phyloP scores from a whole-genome alignment of 1,284 basidiomycete species.

The Papiliotrema nemorosa region DNA sequence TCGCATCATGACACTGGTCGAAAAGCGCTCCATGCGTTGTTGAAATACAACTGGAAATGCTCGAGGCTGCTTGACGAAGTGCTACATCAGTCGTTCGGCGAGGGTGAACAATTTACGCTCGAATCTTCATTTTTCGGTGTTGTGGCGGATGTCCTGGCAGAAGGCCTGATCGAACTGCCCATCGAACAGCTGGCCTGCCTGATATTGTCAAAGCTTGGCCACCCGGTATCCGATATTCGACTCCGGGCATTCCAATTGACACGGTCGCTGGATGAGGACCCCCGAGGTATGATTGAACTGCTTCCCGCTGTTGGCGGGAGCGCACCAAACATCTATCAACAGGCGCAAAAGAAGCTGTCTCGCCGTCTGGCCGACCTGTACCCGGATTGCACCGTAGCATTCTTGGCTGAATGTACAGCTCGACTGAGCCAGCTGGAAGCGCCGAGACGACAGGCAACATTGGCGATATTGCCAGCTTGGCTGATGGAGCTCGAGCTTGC shows the following conservation, averaged over 20 bases:
- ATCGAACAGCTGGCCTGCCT: constrained; percentile 71
- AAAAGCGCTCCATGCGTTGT: constrained; percentile 71
- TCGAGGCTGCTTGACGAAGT: constrained; percentile 65
- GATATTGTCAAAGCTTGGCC: constrained; percentile 79
- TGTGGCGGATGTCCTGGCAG: constrained; percentile 60
- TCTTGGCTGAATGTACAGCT: constrained; percentile 69
- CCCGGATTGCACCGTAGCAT: constrained; percentile 62
- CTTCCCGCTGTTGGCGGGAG: constrained; percentile 73
- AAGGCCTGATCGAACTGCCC: constrained; percentile 54
- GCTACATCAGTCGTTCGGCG: constrained; percentile 68
- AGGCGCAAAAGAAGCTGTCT: constrained; percentile 73
- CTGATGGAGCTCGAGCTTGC: constrained; percentile 67
- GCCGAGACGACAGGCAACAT: constrained; percentile 54
- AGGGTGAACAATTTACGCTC: constrained; percentile 50
- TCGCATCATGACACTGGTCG: constrained; percentile 55
- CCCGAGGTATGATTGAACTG: constrained; percentile 59
- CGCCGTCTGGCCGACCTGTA: constrained; percentile 77
- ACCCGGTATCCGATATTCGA: constrained; percentile 65
- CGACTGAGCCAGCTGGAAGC: constrained; percentile 69
- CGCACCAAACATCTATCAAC: constrained; percentile 71
- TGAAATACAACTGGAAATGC: constrained; percentile 62
- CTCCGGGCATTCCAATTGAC: constrained; percentile 74
- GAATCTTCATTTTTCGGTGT: constrained; percentile 68
- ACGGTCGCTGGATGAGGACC: constrained; percentile 63
- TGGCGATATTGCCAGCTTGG: constrained; percentile 75